Evolutionary conservation across 2,329 filamentous ascomycete genomes (phyloP).

Genomic region (Sarocladiaceae sp.): DNA sequence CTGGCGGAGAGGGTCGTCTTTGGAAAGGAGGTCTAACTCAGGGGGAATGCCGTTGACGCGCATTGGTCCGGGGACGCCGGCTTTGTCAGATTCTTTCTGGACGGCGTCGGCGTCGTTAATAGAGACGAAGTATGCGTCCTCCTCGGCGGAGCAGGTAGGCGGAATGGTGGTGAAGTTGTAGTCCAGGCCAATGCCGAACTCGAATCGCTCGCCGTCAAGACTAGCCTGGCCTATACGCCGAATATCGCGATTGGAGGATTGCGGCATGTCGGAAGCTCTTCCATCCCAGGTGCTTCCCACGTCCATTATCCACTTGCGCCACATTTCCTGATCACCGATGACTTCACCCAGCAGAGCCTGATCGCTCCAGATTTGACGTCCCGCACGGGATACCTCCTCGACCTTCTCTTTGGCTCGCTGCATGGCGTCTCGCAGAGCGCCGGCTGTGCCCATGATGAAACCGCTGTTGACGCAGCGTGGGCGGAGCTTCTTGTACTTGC

Average conservation of each 20-base stretch:
- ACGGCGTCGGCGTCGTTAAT: slow-evolving; percentile 20
- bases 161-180: slow-evolving; percentile 31
- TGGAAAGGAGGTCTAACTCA: slow-evolving; percentile 18
- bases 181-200: slow-evolving; percentile 33
- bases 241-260: slow-evolving; percentile 12
- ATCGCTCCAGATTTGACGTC: slow-evolving; percentile 31
- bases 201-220: slow-evolving; percentile 23
- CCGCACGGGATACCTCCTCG: slow-evolving; percentile 18
- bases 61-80: slow-evolving; percentile 22
- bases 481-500: slow-evolving; percentile 25
- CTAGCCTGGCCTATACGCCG: slow-evolving; percentile 21
- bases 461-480: slow-evolving; percentile 29
- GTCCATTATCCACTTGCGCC: slow-evolving; percentile 25
- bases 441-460: slow-evolving; percentile 29
- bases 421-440: slow-evolving; percentile 19
- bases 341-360: slow-evolving; percentile 31
- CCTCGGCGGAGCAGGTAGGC: slow-evolving; percentile 29
- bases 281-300: slow-evolving; percentile 27
- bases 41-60: slow-evolving; percentile 21
- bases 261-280: slow-evolving; percentile 13
- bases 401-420: slow-evolving; percentile 23
- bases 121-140: slow-evolving; percentile 27
- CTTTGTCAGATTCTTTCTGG: slow-evolving; percentile 19
- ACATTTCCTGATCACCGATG: slow-evolving; percentile 32
- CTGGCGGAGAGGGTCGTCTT: slow-evolving; percentile 11